Base-by-base conservation (phyloP, 2,329 filamentous ascomycete species). In the Elsinoe perseae region DNA sequence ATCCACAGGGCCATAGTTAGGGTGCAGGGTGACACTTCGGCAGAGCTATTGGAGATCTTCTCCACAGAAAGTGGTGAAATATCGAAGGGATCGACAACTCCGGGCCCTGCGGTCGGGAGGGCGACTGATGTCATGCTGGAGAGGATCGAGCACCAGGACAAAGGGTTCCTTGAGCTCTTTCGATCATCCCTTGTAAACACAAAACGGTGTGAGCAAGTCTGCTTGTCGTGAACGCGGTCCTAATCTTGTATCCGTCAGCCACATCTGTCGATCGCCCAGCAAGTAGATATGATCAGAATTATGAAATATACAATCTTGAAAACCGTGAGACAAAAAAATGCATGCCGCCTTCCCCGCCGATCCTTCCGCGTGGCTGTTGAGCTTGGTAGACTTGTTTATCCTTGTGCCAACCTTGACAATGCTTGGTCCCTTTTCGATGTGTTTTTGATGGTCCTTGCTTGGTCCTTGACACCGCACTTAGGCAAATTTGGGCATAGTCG, bases 31-130 rank as follows among this genome's bases (percentile, higher is more conserved):
- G 28, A 23, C 30, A 34, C 48, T 52, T 36, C 48, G 48, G 48
- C 16, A 34, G 48, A 52, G 48, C 48, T 52, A 52, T 36, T 34
- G 48, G 16, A 48, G 43, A 48, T 52, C 48, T 36, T 52, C 48
- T 30, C 48, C 43, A 48, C 43, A 28, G 21, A 30, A 48, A 32
- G 8, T 23, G 40, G 12, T 23, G 43, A 48, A 25, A 28, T 48
- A 16, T 16, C 20, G 23, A 21, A 25, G 14, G 25, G 43, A 50
- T 44, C 40, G 44, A 30, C 27, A 20, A 36, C 14, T 50, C 25
- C 25, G 44, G 44, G 25, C 25, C 44, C 44, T 23, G 27, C 12
- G 25, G 44, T 50, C 32, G 44, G 28, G 25, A 18, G n/a, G 28
- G 44, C n/a, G 14, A 32, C 27, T 50, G 44, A 50, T 30, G 44